Conservation (phyloP, 306 rosid species). For the Cotoneaster glaucophyllus region DNA sequence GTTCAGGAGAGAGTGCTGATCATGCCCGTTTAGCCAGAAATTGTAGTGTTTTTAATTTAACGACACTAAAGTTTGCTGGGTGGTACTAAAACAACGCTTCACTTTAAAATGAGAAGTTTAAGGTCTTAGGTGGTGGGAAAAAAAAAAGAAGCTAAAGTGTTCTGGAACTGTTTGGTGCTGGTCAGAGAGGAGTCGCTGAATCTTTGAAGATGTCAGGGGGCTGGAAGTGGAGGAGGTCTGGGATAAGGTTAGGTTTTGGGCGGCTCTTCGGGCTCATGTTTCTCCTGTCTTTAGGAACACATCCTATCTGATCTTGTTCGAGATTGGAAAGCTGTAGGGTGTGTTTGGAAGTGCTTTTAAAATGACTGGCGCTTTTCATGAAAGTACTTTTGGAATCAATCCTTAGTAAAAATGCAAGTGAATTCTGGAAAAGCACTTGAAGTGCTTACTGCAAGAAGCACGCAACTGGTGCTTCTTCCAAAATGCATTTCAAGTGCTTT, state of each 20-base stretch:
- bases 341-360: too few relatives aligned
- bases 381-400: too few relatives aligned
- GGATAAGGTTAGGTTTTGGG: background rate
- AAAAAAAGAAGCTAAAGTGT: background rate
- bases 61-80: background rate
- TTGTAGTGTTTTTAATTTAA: background rate
- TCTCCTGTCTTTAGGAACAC: background rate
- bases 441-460: too few relatives aligned
- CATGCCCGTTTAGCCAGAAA: background rate
- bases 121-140: background rate
- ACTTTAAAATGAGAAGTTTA: background rate
- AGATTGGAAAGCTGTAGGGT: background rate
- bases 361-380: too few relatives aligned
- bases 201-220: background rate
- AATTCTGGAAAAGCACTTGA: too few relatives aligned
- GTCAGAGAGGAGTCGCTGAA: background rate
- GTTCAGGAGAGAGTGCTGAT: background rate
- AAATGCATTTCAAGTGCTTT: too few relatives aligned
- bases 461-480: too few relatives aligned
- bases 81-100: background rate
- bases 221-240: background rate
- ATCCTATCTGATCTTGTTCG: background rate
- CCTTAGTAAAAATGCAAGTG: too few relatives aligned
- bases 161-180: background rate
- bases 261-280: background rate